Conservation (phyloP, 306 rosid genomes). For the Quercus ilex region DNA sequence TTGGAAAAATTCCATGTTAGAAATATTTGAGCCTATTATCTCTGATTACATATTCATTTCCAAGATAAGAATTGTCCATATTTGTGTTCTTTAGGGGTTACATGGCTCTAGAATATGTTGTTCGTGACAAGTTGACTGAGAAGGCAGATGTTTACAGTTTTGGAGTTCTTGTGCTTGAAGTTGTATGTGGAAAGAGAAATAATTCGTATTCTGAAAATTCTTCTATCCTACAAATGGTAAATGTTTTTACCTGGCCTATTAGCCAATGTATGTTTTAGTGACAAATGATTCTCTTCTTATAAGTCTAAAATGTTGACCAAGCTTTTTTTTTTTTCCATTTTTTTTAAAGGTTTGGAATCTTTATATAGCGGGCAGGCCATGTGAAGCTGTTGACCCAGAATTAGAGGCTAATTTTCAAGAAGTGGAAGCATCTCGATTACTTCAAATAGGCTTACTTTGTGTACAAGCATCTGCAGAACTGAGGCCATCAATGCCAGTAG, state of each 20-base stretch:
- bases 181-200: conserved; percentile 54
- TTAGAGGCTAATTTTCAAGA: conserved; percentile 25
- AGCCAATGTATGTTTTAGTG: background rate
- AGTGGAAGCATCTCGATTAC: conserved; percentile 36
- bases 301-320: background rate
- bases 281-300: background rate
- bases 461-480: conserved; percentile 52
- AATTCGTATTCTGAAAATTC: conserved; percentile 21
- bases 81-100: conserved; percentile 50
- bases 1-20: too few relatives aligned
- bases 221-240: conserved; percentile 37
- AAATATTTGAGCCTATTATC: background rate
- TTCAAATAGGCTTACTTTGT: conserved; percentile 51
- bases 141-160: conserved; percentile 79
- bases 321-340: background rate
- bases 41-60: background rate
- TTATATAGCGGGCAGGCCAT: conserved; percentile 28
- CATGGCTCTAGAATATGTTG: conserved; percentile 76
- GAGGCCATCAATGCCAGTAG: conserved; percentile 45
- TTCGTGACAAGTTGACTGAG: conserved; percentile 57
- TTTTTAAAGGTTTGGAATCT: conserved; percentile 38
- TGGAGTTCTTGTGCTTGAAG: conserved; percentile 61
- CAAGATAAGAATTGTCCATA: background rate
- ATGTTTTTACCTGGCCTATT: background rate
- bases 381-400: conserved; percentile 33